Evolutionary conservation across 768 basidiomycete species (phyloP), one percentile per base, ranked within the genome.

Genomic region (Kwoniella dejecticola): DNA sequence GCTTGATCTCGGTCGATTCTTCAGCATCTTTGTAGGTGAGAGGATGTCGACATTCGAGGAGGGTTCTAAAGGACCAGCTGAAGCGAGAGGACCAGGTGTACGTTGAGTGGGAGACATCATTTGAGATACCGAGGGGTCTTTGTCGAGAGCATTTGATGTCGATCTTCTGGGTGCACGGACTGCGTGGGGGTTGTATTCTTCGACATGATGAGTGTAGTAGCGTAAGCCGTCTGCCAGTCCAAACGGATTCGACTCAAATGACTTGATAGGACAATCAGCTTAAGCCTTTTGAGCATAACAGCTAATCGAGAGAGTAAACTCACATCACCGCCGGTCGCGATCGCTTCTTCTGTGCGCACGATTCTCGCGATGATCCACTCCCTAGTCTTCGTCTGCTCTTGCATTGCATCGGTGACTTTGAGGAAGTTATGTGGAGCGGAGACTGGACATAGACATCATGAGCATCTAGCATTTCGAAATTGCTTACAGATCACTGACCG

Each of bases 351-450:
- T 1, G 76, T 74, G 49, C 64, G 68, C 21, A 67, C 56, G 15
- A 78, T 74, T 49, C 77, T 64, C 6, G 74, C 77, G 29, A 78
- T 75, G 31, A 77, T 69, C 64, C 77, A 97, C 80, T 97, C 95
- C 31, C 93, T 83, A 13, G 86, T 87, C 81, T 89, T 90, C 62
- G 96, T 82, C 76, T 93, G 90, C 70, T 96, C 93, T 21, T 87
- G 89, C 46, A 97, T 82, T 68, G 88, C 87, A 1, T 88, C 89
- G 1, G 87, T 89, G 4, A 91, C 89, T 76, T 91, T 86, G 33
- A 99, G 84, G 82, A 99, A 99, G 79, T 97, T 94, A 79, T 98
- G 95, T 48, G 96, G 96, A 80, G 94, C 95, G 11, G 90, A 92
- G 8, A 97, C 93, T 92, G 77, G 33, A 8, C 13, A 33, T n/a